Evolutionary conservation across 768 basidiomycete genomes (phyloP).

Genomic region (Hygrocybe coccinea): DNA sequence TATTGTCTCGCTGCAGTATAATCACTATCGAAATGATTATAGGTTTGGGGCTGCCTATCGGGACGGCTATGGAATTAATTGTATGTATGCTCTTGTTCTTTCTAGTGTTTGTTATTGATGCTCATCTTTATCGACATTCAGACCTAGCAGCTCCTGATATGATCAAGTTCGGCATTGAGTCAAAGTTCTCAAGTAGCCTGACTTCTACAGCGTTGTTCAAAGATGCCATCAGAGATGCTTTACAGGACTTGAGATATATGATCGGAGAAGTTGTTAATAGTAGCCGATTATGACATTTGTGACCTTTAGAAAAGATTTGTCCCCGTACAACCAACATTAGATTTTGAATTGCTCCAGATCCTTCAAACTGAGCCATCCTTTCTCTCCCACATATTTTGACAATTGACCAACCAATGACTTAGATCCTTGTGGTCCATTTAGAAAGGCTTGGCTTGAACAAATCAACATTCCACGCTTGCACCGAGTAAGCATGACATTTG

Average conservation of each 20-base stretch:
- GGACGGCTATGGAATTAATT: conserved; percentile 93
- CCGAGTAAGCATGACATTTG: conserved; percentile 85
- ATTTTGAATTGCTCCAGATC: conserved; percentile 38
- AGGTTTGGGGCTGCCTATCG: conserved; percentile 77
- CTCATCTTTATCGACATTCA: conserved; percentile 26
- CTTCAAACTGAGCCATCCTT: conserved; percentile 36
- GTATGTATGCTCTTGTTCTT: conserved; percentile 41
- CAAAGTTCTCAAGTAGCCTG: conserved; percentile 61
- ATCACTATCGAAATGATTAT: not conserved
- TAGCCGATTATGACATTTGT: not conserved
- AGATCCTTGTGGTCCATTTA: conserved; percentile 45
- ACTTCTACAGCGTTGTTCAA: conserved; percentile 75
- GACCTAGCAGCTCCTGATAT: conserved; percentile 75
- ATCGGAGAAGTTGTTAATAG: conserved; percentile 15
- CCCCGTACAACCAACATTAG: conserved; percentile 6
- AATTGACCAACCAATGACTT: conserved; percentile 43
- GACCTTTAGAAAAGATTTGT: not conserved
- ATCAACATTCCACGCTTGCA: conserved; percentile 79
- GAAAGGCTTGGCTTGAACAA: conserved; percentile 56
- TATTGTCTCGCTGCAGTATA: not conserved
- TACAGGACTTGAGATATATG: conserved; percentile 64
- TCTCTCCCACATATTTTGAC: conserved; percentile 33
- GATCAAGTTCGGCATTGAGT: conserved; percentile 92
- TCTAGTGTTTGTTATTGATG: not conserved
- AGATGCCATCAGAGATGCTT: conserved; percentile 50